phyloP scores from a whole-genome alignment of 2,329 filamentous ascomycete species.

The Pseudomassariella vexata region DNA sequence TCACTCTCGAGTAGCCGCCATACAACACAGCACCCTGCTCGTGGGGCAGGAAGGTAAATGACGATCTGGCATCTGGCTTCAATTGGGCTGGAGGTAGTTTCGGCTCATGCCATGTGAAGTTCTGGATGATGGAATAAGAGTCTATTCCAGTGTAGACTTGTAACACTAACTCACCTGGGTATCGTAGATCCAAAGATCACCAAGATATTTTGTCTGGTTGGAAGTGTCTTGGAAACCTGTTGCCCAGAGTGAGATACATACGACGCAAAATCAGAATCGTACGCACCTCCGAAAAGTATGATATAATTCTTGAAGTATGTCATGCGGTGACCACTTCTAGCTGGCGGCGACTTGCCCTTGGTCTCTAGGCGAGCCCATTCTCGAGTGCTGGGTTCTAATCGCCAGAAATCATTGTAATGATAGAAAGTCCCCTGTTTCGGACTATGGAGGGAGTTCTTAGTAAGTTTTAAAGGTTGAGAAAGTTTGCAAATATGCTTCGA shows the following conservation, averaged over 20 bases:
- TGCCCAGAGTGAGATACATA: constrained; percentile 2
- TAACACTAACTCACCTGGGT: constrained; percentile 39
- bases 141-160: no score
- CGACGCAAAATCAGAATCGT: not conserved
- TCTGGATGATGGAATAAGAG: no score
- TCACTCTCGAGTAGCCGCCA: constrained; percentile 90
- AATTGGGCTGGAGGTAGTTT: constrained; percentile 69
- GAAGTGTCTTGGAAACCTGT: constrained; percentile 87
- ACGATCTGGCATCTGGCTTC: constrained; percentile 86
- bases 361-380: constrained; percentile 90
- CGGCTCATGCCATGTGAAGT: constrained; percentile 79
- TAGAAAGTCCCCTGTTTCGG: constrained; percentile 98
- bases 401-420: constrained; percentile 99
- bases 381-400: constrained; percentile 72
- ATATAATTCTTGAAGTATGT: constrained; percentile 97
- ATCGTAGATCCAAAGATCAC: constrained; percentile 94
- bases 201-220: constrained; percentile 87
- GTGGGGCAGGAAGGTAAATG: constrained; percentile 86
- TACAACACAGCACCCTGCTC: constrained; percentile 86
- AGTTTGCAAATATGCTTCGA: no score
- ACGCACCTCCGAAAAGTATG: constrained; percentile 71
- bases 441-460: no score
- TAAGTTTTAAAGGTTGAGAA: no score
- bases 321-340: constrained; percentile 90
- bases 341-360: constrained; percentile 72